phyloP scores from a whole-genome alignment of 139 green algal species.

The Penium margaritaceum region DNA sequence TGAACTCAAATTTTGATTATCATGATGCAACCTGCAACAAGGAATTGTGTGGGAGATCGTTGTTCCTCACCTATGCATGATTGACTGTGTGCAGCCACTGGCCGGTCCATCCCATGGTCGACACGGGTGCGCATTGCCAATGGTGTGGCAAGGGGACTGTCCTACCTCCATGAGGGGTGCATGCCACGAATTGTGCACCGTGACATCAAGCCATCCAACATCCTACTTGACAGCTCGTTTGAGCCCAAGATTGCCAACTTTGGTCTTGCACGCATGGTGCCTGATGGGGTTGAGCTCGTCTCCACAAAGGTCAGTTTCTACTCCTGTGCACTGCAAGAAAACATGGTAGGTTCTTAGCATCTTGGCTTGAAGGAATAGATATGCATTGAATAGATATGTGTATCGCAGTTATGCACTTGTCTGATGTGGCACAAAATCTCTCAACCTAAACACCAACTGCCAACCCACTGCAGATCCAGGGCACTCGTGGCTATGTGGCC shows the following conservation, averaged over 20 bases:
- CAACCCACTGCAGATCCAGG: slow-evolving; percentile 44
- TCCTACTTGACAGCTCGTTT: not conserved
- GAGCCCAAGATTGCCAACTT: not conserved
- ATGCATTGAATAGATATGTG: too few relatives aligned
- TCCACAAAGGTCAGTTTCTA: too few relatives aligned
- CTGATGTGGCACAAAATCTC: too few relatives aligned
- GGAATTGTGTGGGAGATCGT: too few relatives aligned
- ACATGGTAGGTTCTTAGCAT: too few relatives aligned
- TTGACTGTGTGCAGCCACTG: not conserved
- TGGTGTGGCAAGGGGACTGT: not conserved
- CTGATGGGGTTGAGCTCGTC: too few relatives aligned
- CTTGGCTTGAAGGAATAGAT: too few relatives aligned
- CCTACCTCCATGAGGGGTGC: slow-evolving; percentile 3
- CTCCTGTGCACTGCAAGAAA: too few relatives aligned
- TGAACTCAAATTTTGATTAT: too few relatives aligned
- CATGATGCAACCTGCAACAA: too few relatives aligned
- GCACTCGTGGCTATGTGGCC: slow-evolving; percentile 58
- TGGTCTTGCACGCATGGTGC: not conserved
- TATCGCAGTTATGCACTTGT: too few relatives aligned
- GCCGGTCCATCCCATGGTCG: not conserved
- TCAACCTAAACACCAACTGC: too few relatives aligned
- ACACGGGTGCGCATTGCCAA: not conserved
- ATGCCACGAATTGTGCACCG: not conserved
- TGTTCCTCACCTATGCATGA: not conserved
- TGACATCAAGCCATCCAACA: slow-evolving; percentile 4